Evolutionary conservation across 352 stramenopile genomes (phyloP), one percentile per base, ranked within the genome.

Genomic region (Phytophthora niederhauseri): DNA sequence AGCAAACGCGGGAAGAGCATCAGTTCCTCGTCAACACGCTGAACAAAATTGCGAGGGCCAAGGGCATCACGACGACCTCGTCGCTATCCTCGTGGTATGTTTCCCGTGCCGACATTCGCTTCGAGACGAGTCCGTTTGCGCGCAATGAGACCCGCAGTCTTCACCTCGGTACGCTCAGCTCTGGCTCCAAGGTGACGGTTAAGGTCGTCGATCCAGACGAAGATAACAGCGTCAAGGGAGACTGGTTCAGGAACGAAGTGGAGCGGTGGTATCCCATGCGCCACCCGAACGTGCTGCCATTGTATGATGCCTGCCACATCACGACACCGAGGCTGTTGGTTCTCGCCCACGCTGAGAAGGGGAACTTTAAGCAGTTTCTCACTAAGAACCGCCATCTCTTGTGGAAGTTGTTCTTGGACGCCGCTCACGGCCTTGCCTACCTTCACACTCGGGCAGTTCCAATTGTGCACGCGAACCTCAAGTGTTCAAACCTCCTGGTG

Each of bases 401-500:
- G 28, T 77, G 73, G 73, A 22, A 59, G 36, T 9, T 80, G 12
- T 80, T 80, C 51, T 51, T 77, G 50, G 68, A 80, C 58, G 73
- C 64, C 28, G 73, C 73, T n/a, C 73, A 68, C 9, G 73, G 73
- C 31, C 61, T 77, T 17, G 57, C 53, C 22, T 79, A 74, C 48
- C 57, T 79, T 6, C 72, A 79, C 62, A 72, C 72, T 43, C 22
- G 67, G 8, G 73, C 51, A 61, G 28, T 31, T 9, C 28, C 28
- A 8, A 20, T 52, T 14, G 46, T 52, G 4, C 46, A 52, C 19
- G 46, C 15, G 9, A 52, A 52, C 7, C 46, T 80, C 43, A 80
- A 80, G 61, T 80, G 73, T 64, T 75, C 58, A 60, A 79, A 79
- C 61, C 26, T 79, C 49, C 50, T 79, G 9, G 72, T 79, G 20